A percentile compares a stretch with the other conserved stretches of the same genome.
Conservation (phyloP, 805 yeast species). For the Candida ovalis region DNA sequence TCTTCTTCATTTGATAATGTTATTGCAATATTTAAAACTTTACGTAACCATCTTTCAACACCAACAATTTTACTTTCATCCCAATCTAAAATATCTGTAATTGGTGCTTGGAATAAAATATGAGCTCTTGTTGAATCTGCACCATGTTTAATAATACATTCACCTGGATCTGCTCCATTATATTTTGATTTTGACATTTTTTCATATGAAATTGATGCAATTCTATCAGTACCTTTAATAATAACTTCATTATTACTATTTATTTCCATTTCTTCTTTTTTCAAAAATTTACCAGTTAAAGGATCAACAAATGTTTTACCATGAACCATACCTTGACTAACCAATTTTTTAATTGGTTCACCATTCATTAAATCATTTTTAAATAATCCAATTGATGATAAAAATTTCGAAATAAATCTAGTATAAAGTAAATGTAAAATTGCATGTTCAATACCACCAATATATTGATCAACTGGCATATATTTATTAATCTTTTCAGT, state of each 20-base stretch:
- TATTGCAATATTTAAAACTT: constrained; percentile 40
- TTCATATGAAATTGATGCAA: constrained; percentile 62
- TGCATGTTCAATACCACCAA: constrained; percentile 97
- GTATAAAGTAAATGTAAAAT: constrained; percentile 86
- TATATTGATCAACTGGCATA: constrained; percentile 85
- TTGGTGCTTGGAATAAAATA: constrained; percentile 87
- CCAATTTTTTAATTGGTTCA: constrained; percentile 77
- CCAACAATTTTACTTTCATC: constrained; percentile 86
- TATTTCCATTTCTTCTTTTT: constrained; percentile 66
- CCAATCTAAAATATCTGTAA: constrained; percentile 81
- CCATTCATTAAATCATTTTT: constrained; percentile 51
- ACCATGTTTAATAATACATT: constrained; percentile 72
- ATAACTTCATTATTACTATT: constrained; percentile 38
- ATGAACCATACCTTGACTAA: constrained; percentile 98
- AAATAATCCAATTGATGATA: constrained; percentile 67
- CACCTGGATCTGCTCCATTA: constrained; percentile 89
- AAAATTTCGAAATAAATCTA: constrained; percentile 79
- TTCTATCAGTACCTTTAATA: constrained; percentile 45
- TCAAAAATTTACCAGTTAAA: constrained; percentile 65
- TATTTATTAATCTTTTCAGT: constrained; percentile 42
- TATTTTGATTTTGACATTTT: constrained; percentile 96
- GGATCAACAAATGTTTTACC: constrained; percentile 82
- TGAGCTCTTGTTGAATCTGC: constrained; percentile 96
- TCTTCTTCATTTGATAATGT: constrained; percentile 13
- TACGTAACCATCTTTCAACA: constrained; percentile 78